phyloP scores from a whole-genome alignment of 73 alveolate species.

The Stentor coeruleus region DNA sequence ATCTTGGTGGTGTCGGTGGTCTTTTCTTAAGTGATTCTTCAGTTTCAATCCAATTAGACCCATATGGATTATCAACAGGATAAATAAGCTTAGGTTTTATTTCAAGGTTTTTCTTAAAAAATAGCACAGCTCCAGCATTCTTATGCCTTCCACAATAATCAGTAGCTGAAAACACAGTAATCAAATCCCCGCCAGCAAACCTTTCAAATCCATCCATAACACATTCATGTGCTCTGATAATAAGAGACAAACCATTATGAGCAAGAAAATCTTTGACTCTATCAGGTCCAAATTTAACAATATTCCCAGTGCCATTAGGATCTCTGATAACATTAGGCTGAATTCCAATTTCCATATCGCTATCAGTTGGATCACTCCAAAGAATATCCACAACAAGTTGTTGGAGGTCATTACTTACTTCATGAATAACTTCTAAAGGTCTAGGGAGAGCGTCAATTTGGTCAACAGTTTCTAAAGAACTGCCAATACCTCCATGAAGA shows the following conservation, averaged over 20 bases:
- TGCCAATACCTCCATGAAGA: slow-evolving; percentile 96
- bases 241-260: slow-evolving; percentile 73
- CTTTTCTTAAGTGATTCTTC: slow-evolving; percentile 86
- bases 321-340: slow-evolving; percentile 96
- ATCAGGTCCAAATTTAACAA: slow-evolving; percentile 99
- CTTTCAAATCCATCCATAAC: slow-evolving; percentile 99
- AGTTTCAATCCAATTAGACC: slow-evolving; percentile 90
- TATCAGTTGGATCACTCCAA: slow-evolving; percentile 95
- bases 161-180: slow-evolving; percentile 94
- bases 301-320: slow-evolving; percentile 99
- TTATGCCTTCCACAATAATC: slow-evolving; percentile 98
- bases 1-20: too few species aligned
- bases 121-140: slow-evolving; percentile 98
- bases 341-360: slow-evolving; percentile 88
- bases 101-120: slow-evolving; percentile 82
- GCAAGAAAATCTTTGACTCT: slow-evolving; percentile 91
- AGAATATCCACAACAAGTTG: slow-evolving; percentile 86
- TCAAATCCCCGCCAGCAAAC: slow-evolving; percentile 97
- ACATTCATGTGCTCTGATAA: slow-evolving; percentile 98
- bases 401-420: slow-evolving; percentile 81
- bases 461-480: slow-evolving; percentile 67
- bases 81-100: slow-evolving; percentile 89
- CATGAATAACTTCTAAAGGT: slow-evolving; percentile 91
- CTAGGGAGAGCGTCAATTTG: slow-evolving; percentile 81
- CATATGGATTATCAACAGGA: slow-evolving; percentile 80